Evolutionary conservation across 805 yeast species (phyloP).

Genomic region (Candida pini): DNA sequence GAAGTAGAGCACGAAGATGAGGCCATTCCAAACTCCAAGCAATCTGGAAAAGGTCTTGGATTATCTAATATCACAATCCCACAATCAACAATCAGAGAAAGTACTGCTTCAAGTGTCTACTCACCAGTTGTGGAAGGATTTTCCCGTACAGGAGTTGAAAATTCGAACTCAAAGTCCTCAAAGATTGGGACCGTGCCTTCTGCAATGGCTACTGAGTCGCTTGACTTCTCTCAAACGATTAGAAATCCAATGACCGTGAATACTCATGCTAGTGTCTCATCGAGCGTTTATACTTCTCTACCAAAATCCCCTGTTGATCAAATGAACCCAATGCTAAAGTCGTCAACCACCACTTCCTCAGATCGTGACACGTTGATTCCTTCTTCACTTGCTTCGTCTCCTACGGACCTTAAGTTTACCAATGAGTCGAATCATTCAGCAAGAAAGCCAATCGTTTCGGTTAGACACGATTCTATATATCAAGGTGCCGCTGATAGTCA

Average conservation of each 20-base stretch:
- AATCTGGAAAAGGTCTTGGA: no score
- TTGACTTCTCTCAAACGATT: no score
- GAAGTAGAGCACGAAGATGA: conserved; percentile 3
- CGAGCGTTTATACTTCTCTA: conserved; percentile 6
- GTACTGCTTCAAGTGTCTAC: conserved; percentile 19
- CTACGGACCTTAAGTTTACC: neutral
- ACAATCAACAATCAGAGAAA: conserved; percentile 5
- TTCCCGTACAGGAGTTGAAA: no score
- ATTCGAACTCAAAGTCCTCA: no score
- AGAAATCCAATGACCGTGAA: no score
- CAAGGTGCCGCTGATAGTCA: conserved; percentile 12
- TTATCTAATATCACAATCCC: no score
- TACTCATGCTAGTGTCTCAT: conserved; percentile 3
- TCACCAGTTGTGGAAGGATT: no score
- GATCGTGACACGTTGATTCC: no score
- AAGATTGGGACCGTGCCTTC: no score
- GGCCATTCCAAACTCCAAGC: neutral
- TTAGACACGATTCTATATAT: conserved; percentile 23
- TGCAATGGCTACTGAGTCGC: no score
- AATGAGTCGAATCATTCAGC: neutral
- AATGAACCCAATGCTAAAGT: neutral
- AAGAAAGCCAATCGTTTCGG: conserved; percentile 21
- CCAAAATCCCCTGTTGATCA: neutral
- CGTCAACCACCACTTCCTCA: no score
- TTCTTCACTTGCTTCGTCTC: no score